phyloP scores from a whole-genome alignment of 768 basidiomycete species.

The Tricholoma bakamatsutake region DNA sequence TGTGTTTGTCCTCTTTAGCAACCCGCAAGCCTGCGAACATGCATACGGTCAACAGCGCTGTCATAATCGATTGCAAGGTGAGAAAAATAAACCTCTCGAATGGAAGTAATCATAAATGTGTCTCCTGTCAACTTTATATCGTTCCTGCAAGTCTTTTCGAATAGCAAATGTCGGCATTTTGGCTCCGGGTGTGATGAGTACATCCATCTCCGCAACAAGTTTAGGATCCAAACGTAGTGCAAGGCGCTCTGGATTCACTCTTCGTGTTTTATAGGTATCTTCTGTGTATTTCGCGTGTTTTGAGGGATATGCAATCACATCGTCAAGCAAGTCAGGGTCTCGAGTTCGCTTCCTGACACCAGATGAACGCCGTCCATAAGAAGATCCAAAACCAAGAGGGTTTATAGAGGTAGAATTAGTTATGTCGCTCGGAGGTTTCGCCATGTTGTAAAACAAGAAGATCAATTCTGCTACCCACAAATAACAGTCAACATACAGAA shows the following conservation, averaged over 20 bases:
- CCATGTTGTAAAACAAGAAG: slow-evolving; percentile 17
- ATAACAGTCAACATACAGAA: not conserved
- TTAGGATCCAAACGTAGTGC: slow-evolving; percentile 62
- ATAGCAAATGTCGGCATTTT: slow-evolving; percentile 75
- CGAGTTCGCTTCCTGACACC: slow-evolving; percentile 8
- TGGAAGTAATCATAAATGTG: slow-evolving; percentile 82
- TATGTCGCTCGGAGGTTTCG: slow-evolving; percentile 24
- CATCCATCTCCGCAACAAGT: slow-evolving; percentile 67
- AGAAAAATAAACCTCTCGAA: slow-evolving; percentile 34
- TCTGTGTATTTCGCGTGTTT: slow-evolving; percentile 19
- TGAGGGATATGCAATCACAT: not conserved
- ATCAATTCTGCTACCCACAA: not conserved
- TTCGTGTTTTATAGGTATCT: slow-evolving; percentile 41
- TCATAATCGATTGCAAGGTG: slow-evolving; percentile 6
- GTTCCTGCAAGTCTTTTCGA: slow-evolving; percentile 65
- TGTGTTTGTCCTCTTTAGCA: slow-evolving; percentile 58
- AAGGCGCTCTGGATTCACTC: slow-evolving; percentile 65
- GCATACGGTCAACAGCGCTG: not conserved
- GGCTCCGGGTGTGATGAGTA: slow-evolving; percentile 61
- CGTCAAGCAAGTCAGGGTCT: not conserved
- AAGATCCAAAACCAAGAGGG: slow-evolving; percentile 4
- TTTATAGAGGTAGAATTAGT: slow-evolving; percentile 12
- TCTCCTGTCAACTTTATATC: slow-evolving; percentile 63
- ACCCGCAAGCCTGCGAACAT: slow-evolving; percentile 42
- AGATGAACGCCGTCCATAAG: not conserved